Base-by-base conservation (phyloP, 805 yeast species). In the Clavispora vitiphila region DNA sequence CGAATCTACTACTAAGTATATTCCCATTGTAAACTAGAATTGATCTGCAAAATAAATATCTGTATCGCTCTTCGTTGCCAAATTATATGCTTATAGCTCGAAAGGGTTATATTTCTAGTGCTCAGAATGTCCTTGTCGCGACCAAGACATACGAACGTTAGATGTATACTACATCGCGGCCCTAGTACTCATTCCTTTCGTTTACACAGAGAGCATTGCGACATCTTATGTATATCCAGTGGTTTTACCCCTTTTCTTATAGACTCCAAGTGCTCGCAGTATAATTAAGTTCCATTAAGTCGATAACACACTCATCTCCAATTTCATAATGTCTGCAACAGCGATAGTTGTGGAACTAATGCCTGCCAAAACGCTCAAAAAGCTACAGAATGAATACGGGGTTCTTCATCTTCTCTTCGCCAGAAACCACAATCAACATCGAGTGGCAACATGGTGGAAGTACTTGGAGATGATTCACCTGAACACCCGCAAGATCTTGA, bases 351-450 rank as follows among this genome's bases (percentile, higher is more conserved):
- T 29, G 21, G 32, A 20, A 27, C 26, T 34, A 4, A 8, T 34
- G 24, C 37, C 37, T 18, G 20, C 19, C n/a, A n/a, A n/a, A 7
- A 12, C 12, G 8, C 37, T 42, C 21, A 35, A 27, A 15, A 32
- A 38, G 20, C 42, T 50, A 30, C 48, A 48, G 18, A 66, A 62
- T 36, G 96, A 89, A 61, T 76, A 63, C 39, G 72, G 75, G 19
- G 53, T 86, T 4, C 58, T 87, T 4, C 83, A 78, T 48, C 60
- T 87, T 30, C 48, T 86, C 3, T 79, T 83, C 55, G 86, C 83
- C 53, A 68, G 95, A 47, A 83, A 81, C 60, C 69, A 72, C 39
- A 86, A 86, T 58, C 96, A 89, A 58, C 96, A 87, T 55, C 66
- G 81, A 3, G 74, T 72, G 7, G 74, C 86, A 23, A 54, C 56